These are phyloP conservation scores for Prunus dulcis DNA, from an alignment of 306 rosid genomes.

Conservation along the genomic window DNA sequence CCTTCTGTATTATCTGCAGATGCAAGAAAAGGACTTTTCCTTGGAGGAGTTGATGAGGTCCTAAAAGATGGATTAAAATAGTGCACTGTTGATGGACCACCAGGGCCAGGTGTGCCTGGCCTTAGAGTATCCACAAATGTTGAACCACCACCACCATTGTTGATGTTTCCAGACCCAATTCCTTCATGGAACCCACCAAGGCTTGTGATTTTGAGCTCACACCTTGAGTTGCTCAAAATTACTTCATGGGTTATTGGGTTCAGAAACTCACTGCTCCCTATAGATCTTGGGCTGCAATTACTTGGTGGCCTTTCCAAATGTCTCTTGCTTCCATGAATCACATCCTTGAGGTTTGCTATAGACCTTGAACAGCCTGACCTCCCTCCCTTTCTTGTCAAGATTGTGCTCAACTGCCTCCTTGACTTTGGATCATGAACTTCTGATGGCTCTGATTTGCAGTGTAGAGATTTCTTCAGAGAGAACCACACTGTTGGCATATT, in stretches of 20 bases:
- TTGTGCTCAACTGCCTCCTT: slow-evolving; percentile 61
- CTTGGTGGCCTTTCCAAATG: slow-evolving; percentile 78
- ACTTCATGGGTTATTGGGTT: slow-evolving; percentile 91
- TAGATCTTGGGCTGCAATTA: slow-evolving; percentile 81
- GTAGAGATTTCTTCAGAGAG: slow-evolving; percentile 73
- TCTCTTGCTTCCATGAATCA: slow-evolving; percentile 87
- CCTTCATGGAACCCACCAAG: slow-evolving; percentile 66
- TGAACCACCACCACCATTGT: slow-evolving; percentile 32
- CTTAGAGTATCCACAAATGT: slow-evolving; percentile 66
- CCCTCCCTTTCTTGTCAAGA: slow-evolving; percentile 61
- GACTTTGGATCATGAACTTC: slow-evolving; percentile 85
- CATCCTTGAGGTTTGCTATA: slow-evolving; percentile 88
- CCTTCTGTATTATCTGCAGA: slow-evolving; percentile 50
- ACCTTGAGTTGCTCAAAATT: slow-evolving; percentile 75
- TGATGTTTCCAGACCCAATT: slow-evolving; percentile 20
- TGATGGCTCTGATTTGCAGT: slow-evolving; percentile 85
- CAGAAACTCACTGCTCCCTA: slow-evolving; percentile 86
- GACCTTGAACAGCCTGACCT: slow-evolving; percentile 92
- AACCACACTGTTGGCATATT: slow-evolving; percentile 89
- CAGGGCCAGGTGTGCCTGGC: slow-evolving; percentile 92
- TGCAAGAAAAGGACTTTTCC: slow-evolving; percentile 53
- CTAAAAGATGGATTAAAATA: slow-evolving; percentile 60
- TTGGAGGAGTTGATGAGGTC: slow-evolving; percentile 56
- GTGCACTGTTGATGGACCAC: slow-evolving; percentile 70
- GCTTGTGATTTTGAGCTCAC: slow-evolving; percentile 84